Evolutionary conservation across 2,329 filamentous ascomycete genomes (phyloP).

Genomic region (Laburnicola sp.): DNA sequence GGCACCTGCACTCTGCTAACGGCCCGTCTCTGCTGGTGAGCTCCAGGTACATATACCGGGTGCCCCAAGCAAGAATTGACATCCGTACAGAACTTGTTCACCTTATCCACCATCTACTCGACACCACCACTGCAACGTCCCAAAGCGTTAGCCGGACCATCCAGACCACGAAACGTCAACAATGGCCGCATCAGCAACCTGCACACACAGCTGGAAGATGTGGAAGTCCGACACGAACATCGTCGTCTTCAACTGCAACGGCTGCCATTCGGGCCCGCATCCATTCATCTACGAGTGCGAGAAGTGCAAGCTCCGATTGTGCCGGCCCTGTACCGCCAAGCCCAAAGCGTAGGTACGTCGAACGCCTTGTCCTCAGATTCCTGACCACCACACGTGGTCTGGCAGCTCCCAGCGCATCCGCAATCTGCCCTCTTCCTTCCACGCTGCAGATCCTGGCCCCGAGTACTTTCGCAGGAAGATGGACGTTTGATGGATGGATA

Average conservation of each 20-base stretch:
- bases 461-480: background rate
- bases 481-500: background rate
- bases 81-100: conserved; percentile 16
- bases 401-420: conserved; percentile 7
- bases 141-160: conserved; percentile 16
- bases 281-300: conserved; percentile 56
- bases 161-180: conserved; percentile 7
- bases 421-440: background rate
- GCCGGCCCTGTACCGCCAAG: conserved; percentile 52
- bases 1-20: conserved; percentile 29
- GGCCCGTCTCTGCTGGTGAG: conserved; percentile 28
- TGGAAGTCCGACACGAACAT: conserved; percentile 57
- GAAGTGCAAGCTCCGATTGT: conserved; percentile 56
- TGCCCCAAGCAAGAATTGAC: conserved; percentile 28
- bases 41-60: conserved; percentile 32
- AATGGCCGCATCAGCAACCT: conserved; percentile 54
- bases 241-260: conserved; percentile 57
- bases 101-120: background rate
- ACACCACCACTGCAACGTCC: conserved; percentile 5
- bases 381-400: conserved; percentile 11
- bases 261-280: conserved; percentile 56
- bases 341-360: conserved; percentile 47
- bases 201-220: conserved; percentile 54
- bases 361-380: background rate
- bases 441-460: background rate